These are phyloP conservation scores for Backusella westeae DNA, from an alignment of 192 early-diverging fungal species.

Conservation along the genomic window DNA sequence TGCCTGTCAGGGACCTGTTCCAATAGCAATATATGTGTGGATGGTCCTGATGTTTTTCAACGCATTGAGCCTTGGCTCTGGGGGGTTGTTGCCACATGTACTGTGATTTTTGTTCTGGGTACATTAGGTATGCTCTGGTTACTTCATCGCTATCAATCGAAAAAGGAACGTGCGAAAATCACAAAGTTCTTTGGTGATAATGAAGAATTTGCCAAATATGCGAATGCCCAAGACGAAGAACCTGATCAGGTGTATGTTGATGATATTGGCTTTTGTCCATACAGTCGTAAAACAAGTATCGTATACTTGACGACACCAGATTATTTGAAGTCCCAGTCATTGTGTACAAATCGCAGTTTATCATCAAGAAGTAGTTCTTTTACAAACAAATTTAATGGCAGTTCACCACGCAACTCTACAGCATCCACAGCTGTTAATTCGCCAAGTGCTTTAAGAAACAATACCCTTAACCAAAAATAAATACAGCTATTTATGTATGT, in stretches of 20 bases:
- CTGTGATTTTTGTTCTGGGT: conserved; percentile 29
- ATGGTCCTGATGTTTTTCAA: conserved; percentile 33
- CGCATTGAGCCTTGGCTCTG: conserved; percentile 25
- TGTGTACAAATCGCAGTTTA: background rate
- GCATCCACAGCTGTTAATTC: background rate
- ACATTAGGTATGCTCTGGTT: conserved; percentile 26
- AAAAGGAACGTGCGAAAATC: conserved; percentile 35
- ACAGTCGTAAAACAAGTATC: background rate
- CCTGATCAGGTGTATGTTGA: background rate
- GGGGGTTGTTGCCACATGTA: conserved; percentile 23
- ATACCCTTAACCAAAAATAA: background rate
- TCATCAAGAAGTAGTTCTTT: conserved; percentile 1
- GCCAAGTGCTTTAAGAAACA: conserved; percentile 3
- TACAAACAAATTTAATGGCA: background rate
- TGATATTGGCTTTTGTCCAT: background rate
- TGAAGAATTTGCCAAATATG: conserved; percentile 28
- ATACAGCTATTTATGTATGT: background rate
- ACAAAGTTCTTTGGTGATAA: conserved; percentile 31
- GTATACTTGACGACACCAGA: conserved; percentile 29
- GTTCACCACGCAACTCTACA: background rate
- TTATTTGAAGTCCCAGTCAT: conserved; percentile 23
- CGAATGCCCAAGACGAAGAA: conserved; percentile 3
- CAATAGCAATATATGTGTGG: conserved; percentile 20
- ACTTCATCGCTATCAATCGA: conserved; percentile 37
- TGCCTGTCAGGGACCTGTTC: conserved; percentile 29